Percentiles rank a stretch among this genome's conserved stretches.
These are phyloP conservation scores for Glebionis coronaria DNA, from an alignment of 129 eudicot species.

Conservation along the genomic window DNA sequence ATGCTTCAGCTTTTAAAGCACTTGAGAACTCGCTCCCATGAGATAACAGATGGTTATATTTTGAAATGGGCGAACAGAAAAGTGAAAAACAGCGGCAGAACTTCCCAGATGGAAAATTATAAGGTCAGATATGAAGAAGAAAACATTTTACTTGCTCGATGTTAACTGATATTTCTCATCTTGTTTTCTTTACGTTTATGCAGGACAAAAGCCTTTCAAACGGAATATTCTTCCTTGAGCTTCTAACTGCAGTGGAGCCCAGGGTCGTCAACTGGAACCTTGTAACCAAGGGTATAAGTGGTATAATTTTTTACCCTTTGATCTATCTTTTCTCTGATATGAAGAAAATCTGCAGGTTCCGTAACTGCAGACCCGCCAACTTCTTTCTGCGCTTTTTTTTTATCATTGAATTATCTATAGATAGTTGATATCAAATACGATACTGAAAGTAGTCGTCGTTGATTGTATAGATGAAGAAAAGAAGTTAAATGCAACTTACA, in stretches of 20 bases:
- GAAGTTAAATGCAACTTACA: slow-evolving; percentile 93
- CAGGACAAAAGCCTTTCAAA: slow-evolving; percentile 83
- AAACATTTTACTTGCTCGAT: background rate
- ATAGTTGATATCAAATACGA: background rate
- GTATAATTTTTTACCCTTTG: slow-evolving; percentile 33
- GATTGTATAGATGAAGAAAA: slow-evolving; percentile 74
- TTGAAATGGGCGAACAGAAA: slow-evolving; percentile 83
- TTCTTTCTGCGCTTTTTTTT: too few relatives aligned
- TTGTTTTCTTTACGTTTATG: slow-evolving; percentile 15
- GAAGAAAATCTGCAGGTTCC: too few relatives aligned
- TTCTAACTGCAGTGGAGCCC: slow-evolving; percentile 89
- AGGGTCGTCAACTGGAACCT: slow-evolving; percentile 97
- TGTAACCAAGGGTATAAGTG: slow-evolving; percentile 87
- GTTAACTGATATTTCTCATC: slow-evolving; percentile 9
- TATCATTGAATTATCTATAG: too few relatives aligned
- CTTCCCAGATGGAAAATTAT: slow-evolving; percentile 72
- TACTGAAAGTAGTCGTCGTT: slow-evolving; percentile 6
- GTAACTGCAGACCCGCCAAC: background rate
- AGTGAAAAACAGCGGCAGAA: slow-evolving; percentile 71
- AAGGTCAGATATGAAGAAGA: slow-evolving; percentile 43
- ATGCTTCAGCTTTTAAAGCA: slow-evolving; percentile 93
- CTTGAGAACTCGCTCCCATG: slow-evolving; percentile 77
- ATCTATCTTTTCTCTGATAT: background rate
- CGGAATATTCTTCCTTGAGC: slow-evolving; percentile 94
- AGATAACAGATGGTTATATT: slow-evolving; percentile 73